Conservation (phyloP, 2,329 filamentous ascomycete genomes). For the Pseudopithomyces maydicus region DNA sequence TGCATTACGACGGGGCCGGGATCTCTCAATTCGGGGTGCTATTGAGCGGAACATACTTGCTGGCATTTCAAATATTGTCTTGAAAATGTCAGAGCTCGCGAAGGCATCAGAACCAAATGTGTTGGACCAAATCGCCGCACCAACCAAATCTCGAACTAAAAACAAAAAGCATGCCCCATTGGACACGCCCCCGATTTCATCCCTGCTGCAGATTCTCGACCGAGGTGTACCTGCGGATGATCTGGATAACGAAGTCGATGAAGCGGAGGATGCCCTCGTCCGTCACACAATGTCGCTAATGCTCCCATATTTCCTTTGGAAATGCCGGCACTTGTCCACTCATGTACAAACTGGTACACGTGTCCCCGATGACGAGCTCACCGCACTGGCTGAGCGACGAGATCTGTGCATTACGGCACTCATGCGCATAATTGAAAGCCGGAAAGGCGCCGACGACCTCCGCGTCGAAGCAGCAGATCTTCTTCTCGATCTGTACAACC, state of each 20-base stretch:
- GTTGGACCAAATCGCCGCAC: slow-evolving; percentile 65
- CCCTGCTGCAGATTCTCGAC: slow-evolving; percentile 73
- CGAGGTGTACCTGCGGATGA: slow-evolving; percentile 71
- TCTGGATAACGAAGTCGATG: slow-evolving; percentile 71
- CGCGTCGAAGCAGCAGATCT: slow-evolving; percentile 76
- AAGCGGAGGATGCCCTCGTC: slow-evolving; percentile 79
- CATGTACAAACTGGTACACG: slow-evolving; percentile 44
- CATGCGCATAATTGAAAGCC: slow-evolving; percentile 54
- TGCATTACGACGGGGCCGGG: slow-evolving; percentile 69
- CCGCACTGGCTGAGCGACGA: slow-evolving; percentile 58
- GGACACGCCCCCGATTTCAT: slow-evolving; percentile 62
- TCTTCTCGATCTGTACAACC: slow-evolving; percentile 79
- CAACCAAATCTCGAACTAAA: slow-evolving; percentile 44
- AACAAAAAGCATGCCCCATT: slow-evolving; percentile 29
- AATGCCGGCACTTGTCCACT: slow-evolving; percentile 61
- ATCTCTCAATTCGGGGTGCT: slow-evolving; percentile 73
- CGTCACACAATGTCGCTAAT: slow-evolving; percentile 75
- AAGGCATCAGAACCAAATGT: slow-evolving; percentile 76
- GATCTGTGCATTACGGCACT: slow-evolving; percentile 58
- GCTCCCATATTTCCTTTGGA: slow-evolving; percentile 96
- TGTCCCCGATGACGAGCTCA: slow-evolving; percentile 64
- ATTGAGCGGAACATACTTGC: slow-evolving; percentile 68
- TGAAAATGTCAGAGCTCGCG: slow-evolving; percentile 80
- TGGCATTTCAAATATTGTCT: slow-evolving; percentile 73
- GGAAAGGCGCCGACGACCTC: slow-evolving; percentile 74